Evolutionary conservation across 768 basidiomycete genomes (phyloP).

Genomic region (Trametes cubensis): DNA sequence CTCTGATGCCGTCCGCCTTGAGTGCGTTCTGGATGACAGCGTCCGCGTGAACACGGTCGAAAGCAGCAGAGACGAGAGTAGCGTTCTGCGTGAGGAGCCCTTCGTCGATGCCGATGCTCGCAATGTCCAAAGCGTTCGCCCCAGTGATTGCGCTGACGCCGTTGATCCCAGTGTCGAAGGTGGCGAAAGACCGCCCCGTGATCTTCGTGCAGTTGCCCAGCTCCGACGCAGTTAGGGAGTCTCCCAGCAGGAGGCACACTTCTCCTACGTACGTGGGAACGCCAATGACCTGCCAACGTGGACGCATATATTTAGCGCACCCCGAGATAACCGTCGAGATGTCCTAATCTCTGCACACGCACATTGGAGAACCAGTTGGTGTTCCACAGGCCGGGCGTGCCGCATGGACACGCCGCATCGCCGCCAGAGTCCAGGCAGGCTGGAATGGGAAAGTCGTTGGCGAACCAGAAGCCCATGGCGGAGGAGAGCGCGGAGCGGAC

Average conservation of each 20-base stretch:
- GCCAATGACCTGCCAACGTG: slow-evolving; percentile 50
- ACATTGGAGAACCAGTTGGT: slow-evolving; percentile 67
- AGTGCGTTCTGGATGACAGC: slow-evolving; percentile 48
- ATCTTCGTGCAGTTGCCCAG: slow-evolving; percentile 51
- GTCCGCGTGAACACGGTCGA: slow-evolving; percentile 51
- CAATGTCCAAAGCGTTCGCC: slow-evolving; percentile 64
- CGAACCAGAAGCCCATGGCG: slow-evolving; percentile 67
- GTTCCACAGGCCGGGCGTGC: slow-evolving; percentile 56
- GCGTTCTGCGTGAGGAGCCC: slow-evolving; percentile 44
- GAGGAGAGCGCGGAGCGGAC: slow-evolving; percentile 45
- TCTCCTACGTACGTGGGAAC: slow-evolving; percentile 58
- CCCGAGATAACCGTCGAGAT: neutral
- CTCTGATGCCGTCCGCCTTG: slow-evolving; percentile 59
- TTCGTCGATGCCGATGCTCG: slow-evolving; percentile 60
- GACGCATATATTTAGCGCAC: neutral
- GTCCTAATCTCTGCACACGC: slow-evolving; percentile 17
- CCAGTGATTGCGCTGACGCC: slow-evolving; percentile 52
- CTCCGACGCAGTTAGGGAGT: slow-evolving; percentile 47
- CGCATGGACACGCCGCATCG: slow-evolving; percentile 54
- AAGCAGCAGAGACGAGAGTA: slow-evolving; percentile 53
- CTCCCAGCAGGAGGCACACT: slow-evolving; percentile 56
- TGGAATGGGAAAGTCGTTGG: slow-evolving; percentile 54
- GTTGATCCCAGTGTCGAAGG: slow-evolving; percentile 45
- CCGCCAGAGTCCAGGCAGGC: slow-evolving; percentile 61
- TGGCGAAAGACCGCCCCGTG: slow-evolving; percentile 52